A percentile compares a stretch with the other conserved stretches of the same genome.
Evolutionary conservation across 2,329 filamentous ascomycete species (phyloP).

Genomic region (Diaporthe longicolla): DNA sequence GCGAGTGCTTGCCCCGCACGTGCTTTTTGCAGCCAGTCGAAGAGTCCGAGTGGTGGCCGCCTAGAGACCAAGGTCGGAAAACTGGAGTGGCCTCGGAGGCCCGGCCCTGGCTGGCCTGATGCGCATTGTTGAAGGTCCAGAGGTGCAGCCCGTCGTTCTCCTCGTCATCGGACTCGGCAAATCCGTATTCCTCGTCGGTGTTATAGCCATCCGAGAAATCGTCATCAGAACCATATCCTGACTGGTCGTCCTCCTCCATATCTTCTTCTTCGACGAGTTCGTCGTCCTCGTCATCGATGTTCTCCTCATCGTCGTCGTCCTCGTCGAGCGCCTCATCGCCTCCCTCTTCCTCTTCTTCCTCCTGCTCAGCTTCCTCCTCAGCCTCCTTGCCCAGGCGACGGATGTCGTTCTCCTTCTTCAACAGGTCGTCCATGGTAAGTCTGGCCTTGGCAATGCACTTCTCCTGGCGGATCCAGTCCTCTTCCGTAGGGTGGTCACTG

Average conservation of each 20-base stretch:
- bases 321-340: constrained; percentile 56
- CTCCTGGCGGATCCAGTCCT: constrained; percentile 89
- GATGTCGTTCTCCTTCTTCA: constrained; percentile 91
- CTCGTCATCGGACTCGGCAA: constrained; percentile 78
- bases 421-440: constrained; percentile 89
- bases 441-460: constrained; percentile 74
- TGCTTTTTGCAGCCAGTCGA: constrained; percentile 65
- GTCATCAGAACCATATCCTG: constrained; percentile 70
- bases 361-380: constrained; percentile 86
- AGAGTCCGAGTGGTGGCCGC: constrained; percentile 70
- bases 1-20: constrained; percentile 37
- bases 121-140: constrained; percentile 58
- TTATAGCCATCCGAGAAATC: constrained; percentile 78
- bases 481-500: constrained; percentile 83
- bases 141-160: constrained; percentile 76
- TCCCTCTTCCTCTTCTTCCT: constrained; percentile 73
- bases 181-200: constrained; percentile 79
- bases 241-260: constrained; percentile 69
- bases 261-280: constrained; percentile 66
- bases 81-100: constrained; percentile 54
- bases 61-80: constrained; percentile 57
- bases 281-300: constrained; percentile 63
- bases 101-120: constrained; percentile 54
- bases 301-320: constrained; percentile 60
- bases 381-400: constrained; percentile 89